phyloP scores from a whole-genome alignment of 257 asterid genomes.

The Solanum tacnaense region DNA sequence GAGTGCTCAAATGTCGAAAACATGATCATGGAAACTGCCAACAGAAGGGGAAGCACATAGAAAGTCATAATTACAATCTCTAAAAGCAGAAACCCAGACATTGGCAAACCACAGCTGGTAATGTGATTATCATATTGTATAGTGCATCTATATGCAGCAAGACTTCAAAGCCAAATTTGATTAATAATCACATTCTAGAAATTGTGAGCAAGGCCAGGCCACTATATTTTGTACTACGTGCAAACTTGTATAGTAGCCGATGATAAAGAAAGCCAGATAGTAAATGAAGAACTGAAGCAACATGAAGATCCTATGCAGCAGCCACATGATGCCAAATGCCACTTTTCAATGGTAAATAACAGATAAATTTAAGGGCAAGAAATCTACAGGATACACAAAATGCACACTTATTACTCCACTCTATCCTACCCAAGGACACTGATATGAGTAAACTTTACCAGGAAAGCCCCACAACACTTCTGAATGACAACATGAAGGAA shows the following conservation, averaged over 20 bases:
- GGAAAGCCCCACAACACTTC: not conserved
- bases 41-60: not conserved
- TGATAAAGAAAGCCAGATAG: not conserved
- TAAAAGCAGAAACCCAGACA: not conserved
- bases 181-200: not conserved
- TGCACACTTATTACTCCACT: not conserved
- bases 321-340: not conserved
- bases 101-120: not conserved
- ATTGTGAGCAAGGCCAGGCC: not conserved
- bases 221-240: not conserved
- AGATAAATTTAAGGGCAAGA: not conserved
- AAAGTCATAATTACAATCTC: not conserved
- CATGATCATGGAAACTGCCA: conserved; percentile 36
- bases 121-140: not conserved
- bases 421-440: not conserved
- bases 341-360: not conserved
- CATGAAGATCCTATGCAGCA: not conserved
- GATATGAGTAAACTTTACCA: not conserved
- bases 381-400: not conserved
- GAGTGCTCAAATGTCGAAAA: conserved; percentile 37
- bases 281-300: not conserved
- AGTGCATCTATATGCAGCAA: not conserved
- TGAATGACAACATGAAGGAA: not conserved
- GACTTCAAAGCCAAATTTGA: not conserved
- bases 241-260: not conserved